Percentiles rank a stretch among this genome's conserved stretches.
These are phyloP conservation scores for Cryptosporidium tyzzeri DNA, from an alignment of 169 alveolate species.

Conservation along the genomic window DNA sequence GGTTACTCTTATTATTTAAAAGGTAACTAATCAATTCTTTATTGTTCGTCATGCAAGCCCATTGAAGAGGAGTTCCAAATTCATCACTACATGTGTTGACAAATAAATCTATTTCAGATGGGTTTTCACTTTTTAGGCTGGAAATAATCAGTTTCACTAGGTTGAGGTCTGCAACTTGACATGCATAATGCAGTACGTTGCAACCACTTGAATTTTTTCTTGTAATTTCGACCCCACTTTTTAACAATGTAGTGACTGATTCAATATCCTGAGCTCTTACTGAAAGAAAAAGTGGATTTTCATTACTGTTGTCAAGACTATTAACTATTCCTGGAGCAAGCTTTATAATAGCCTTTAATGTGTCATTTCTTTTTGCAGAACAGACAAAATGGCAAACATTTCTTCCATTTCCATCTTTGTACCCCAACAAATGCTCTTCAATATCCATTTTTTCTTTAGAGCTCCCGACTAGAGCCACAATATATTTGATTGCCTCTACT, in stretches of 20 bases:
- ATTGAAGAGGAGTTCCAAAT: conserved; percentile 70
- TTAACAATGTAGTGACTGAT: conserved; percentile 31
- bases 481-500: conserved; percentile 42
- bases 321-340: conserved; percentile 63
- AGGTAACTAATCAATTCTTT: conserved; percentile 32
- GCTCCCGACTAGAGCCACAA: conserved; percentile 4
- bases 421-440: conserved; percentile 58
- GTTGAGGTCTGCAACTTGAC: conserved; percentile 42
- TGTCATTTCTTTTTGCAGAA: conserved; percentile 65
- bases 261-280: conserved; percentile 70
- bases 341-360: conserved; percentile 59
- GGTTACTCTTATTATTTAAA: conserved; percentile 25
- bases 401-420: conserved; percentile 74
- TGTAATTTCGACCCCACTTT: conserved; percentile 48
- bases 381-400: conserved; percentile 72
- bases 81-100: conserved; percentile 62
- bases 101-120: conserved; percentile 17
- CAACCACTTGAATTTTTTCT: conserved; percentile 26
- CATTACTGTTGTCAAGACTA: conserved; percentile 48
- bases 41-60: conserved; percentile 72
- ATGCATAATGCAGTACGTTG: conserved; percentile 54
- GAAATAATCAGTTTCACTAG: conserved; percentile 23
- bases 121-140: background rate
- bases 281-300: conserved; percentile 63
- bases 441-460: conserved; percentile 27